Evolutionary conservation across 208 protist genomes (phyloP).

Genomic region (Leishmania guyanensis): DNA sequence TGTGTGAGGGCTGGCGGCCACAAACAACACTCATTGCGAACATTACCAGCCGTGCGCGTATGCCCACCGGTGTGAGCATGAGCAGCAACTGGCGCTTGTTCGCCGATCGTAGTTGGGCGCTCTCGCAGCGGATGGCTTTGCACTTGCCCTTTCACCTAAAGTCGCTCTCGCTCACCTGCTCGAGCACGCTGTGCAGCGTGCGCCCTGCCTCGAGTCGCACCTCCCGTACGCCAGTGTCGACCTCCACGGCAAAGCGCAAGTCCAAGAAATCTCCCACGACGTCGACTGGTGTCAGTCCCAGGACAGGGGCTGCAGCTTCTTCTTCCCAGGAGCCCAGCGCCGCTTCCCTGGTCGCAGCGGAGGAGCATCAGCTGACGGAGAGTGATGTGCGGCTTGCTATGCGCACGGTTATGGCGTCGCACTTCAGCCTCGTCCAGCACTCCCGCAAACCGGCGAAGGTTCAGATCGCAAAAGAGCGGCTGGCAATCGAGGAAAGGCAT

Average conservation of each 20-base stretch:
- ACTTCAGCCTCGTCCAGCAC: constrained; percentile 40
- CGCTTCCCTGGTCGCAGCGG: constrained; percentile 1
- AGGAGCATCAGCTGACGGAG: constrained; percentile 55
- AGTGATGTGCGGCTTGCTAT: constrained; percentile 77
- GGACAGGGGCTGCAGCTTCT: background rate
- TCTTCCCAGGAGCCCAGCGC: background rate
- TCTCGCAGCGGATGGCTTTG: background rate
- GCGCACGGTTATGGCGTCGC: constrained; percentile 68
- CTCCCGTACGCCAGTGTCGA: background rate
- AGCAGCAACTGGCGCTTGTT: background rate
- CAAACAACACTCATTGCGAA: background rate
- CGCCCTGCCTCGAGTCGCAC: constrained; percentile 7
- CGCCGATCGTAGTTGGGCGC: background rate
- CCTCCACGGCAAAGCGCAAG: background rate
- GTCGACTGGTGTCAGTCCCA: background rate
- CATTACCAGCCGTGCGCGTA: background rate
- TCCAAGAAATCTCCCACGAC: background rate
- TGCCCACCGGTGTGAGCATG: background rate
- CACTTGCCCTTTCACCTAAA: background rate
- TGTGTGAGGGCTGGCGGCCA: background rate
- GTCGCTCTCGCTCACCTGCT: background rate
- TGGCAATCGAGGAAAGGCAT: constrained; percentile 2
- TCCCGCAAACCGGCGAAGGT: constrained; percentile 27
- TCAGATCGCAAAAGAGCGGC: constrained; percentile 41
- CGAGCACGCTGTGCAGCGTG: background rate